Conservation (phyloP, 1,284 basidiomycete species). For the Cutaneotrichosporon sp. region DNA sequence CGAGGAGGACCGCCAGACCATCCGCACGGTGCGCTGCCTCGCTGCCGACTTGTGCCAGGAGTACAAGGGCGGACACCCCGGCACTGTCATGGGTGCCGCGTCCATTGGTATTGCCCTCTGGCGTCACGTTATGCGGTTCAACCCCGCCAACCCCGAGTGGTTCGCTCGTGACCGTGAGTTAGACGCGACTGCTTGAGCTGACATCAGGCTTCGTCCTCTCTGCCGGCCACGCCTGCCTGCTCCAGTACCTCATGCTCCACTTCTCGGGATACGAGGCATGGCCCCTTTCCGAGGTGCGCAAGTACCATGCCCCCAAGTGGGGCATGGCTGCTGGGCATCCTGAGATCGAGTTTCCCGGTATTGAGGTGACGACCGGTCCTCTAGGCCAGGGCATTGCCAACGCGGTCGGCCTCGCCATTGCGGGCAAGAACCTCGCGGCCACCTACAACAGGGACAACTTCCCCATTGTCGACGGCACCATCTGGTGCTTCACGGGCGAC, state of each 20-base stretch:
- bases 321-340: slow-evolving; percentile 29
- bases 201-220: slow-evolving; percentile 27
- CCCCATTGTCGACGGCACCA: slow-evolving; percentile 19
- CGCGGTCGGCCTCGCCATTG: slow-evolving; percentile 79
- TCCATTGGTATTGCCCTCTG: slow-evolving; percentile 24
- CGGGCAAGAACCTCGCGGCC: slow-evolving; percentile 40
- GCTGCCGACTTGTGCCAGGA: slow-evolving; percentile 31
- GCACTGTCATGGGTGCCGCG: slow-evolving; percentile 44
- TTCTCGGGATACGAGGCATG: slow-evolving; percentile 28
- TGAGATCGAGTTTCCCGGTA: slow-evolving; percentile 33
- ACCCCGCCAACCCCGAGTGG: slow-evolving; percentile 26
- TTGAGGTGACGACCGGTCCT: slow-evolving; percentile 88
- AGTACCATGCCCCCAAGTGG: slow-evolving; percentile 22
- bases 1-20: background rate
- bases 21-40: slow-evolving; percentile 30
- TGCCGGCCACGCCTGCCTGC: slow-evolving; percentile 30
- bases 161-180: slow-evolving; percentile 23
- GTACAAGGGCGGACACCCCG: slow-evolving; percentile 41
- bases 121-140: slow-evolving; percentile 24
- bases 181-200: background rate
- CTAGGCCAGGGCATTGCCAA: slow-evolving; percentile 85
- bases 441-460: slow-evolving; percentile 23
- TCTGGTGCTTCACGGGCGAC: slow-evolving; percentile 38
- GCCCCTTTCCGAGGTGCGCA: slow-evolving; percentile 27
- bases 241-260: slow-evolving; percentile 36